phyloP scores from a whole-genome alignment of 768 basidiomycete genomes.

The Leccinum broughii region DNA sequence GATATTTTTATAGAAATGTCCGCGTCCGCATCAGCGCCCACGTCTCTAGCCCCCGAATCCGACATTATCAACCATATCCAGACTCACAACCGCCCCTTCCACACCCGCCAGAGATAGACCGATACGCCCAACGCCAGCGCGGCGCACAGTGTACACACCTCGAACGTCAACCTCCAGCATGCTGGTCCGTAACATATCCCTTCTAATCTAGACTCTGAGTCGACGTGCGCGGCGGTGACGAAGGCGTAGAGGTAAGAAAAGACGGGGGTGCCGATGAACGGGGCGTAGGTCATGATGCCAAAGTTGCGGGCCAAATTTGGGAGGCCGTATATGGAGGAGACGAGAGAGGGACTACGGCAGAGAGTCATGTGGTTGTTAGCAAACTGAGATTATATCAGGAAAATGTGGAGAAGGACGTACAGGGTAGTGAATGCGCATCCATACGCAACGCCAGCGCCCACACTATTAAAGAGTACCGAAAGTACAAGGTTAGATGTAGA shows the following conservation, averaged over 20 bases:
- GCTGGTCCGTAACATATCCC: conserved; percentile 52
- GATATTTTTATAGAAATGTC: not conserved
- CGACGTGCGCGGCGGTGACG: conserved; percentile 53
- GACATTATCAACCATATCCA: not conserved
- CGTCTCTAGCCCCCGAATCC: not conserved
- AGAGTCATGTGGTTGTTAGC: not conserved
- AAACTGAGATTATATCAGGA: not conserved
- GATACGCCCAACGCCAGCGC: conserved; percentile 45
- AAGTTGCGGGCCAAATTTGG: conserved; percentile 75
- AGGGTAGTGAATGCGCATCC: conserved; percentile 70
- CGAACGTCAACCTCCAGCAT: conserved; percentile 73
- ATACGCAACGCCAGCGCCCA: conserved; percentile 68
- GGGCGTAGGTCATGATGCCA: conserved; percentile 71
- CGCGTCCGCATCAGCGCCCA: not conserved
- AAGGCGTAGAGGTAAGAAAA: conserved; percentile 84
- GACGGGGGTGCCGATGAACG: conserved; percentile 70
- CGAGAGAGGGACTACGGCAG: conserved; percentile 53
- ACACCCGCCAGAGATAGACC: conserved; percentile 58
- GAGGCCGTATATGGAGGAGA: conserved; percentile 72
- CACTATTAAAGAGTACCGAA: conserved; percentile 35
- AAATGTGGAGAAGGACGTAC: conserved; percentile 41
- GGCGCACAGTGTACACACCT: conserved; percentile 45
- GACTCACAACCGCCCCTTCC: conserved; percentile 55
- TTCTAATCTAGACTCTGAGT: conserved; percentile 20
- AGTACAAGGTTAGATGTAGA: conserved; percentile 1